Evolutionary conservation across 2,329 filamentous ascomycete genomes (phyloP).

Genomic region (Scedosporium minutisporum): DNA sequence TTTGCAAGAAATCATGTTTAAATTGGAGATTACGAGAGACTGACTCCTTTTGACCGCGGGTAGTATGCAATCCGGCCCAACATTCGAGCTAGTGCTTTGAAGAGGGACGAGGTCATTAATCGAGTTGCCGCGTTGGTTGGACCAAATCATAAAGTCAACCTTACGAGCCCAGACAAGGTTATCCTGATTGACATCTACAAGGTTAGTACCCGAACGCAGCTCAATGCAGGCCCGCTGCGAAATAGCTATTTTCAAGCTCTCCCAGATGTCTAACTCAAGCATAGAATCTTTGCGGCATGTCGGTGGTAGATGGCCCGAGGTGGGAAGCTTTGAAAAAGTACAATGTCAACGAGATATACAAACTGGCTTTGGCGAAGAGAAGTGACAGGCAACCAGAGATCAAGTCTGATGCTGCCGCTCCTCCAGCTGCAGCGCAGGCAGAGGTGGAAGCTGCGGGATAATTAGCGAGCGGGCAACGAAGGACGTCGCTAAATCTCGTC

Average conservation of each 20-base stretch:
- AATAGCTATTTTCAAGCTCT: slow-evolving; percentile 2
- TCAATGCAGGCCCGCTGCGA: too few species aligned
- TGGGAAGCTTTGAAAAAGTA: slow-evolving; percentile 68
- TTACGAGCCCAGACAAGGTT: slow-evolving; percentile 68
- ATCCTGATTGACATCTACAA: slow-evolving; percentile 68
- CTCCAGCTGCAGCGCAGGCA: background rate
- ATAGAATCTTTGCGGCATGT: slow-evolving; percentile 70
- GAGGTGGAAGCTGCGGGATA: too few species aligned
- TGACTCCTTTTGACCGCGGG: background rate
- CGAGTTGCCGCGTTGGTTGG: slow-evolving; percentile 58
- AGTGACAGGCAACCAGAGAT: background rate
- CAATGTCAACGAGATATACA: slow-evolving; percentile 68
- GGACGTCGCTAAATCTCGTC: too few species aligned
- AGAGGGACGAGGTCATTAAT: slow-evolving; percentile 58
- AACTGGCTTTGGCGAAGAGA: slow-evolving; percentile 15
- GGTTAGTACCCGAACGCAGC: background rate
- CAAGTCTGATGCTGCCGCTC: background rate
- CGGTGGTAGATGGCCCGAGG: slow-evolving; percentile 59
- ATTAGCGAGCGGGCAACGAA: too few species aligned
- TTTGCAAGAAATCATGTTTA: background rate
- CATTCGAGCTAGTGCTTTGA: slow-evolving; percentile 35
- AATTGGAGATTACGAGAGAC: too few species aligned
- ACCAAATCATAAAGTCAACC: slow-evolving; percentile 62
- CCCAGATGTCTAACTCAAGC: background rate
- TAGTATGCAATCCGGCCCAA: slow-evolving; percentile 81